Conservation (phyloP, 192 early-diverging fungal genomes). For the Gonapodya sp. region DNA sequence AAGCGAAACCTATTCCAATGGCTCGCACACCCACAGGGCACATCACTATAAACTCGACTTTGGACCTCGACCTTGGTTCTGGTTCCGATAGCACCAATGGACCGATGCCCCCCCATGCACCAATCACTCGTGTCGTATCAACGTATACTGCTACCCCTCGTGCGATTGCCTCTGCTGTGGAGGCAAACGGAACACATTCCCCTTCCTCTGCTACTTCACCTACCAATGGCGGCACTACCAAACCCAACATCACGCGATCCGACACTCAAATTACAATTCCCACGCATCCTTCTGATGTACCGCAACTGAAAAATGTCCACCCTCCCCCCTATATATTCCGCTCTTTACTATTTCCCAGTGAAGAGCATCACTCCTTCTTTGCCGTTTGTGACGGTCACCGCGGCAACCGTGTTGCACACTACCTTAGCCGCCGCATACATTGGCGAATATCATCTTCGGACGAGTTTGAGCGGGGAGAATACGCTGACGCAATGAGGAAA, state of each 20-base stretch:
- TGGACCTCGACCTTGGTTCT: background rate
- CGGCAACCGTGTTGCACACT: conserved; percentile 57
- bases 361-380: conserved; percentile 7
- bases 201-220: background rate
- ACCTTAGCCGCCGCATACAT: conserved; percentile 68
- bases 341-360: background rate
- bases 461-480: conserved; percentile 60
- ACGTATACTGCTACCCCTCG: background rate
- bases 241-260: background rate
- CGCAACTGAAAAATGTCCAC: background rate
- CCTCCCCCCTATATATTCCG: background rate
- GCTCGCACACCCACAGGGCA: background rate
- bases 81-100: background rate
- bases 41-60: background rate
- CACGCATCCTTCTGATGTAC: background rate
- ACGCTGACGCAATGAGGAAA: conserved; percentile 63
- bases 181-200: background rate
- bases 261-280: background rate
- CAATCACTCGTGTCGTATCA: background rate
- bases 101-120: background rate
- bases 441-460: conserved; percentile 50
- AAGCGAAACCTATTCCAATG: background rate
- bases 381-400: conserved; percentile 6
- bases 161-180: background rate
- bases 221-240: background rate